Percentiles rank a stretch among this genome's conserved stretches.
Conservation (phyloP, 2,329 filamentous ascomycete genomes). For the Gyromitra esculenta region DNA sequence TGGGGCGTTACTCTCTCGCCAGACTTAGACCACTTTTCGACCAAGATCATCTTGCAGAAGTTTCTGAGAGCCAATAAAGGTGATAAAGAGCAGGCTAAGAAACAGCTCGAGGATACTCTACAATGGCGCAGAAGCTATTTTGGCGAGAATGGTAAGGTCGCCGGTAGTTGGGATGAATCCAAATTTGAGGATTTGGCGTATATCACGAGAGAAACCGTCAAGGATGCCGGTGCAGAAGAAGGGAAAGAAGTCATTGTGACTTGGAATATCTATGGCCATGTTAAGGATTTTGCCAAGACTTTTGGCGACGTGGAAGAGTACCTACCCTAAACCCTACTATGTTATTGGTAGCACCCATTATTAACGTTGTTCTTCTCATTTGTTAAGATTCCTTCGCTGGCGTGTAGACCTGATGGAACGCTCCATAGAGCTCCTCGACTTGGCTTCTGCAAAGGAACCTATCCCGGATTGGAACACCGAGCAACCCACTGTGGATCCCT, state of each 20-base stretch:
- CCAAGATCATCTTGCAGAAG: conserved; percentile 87
- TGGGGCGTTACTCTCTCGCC: conserved; percentile 78
- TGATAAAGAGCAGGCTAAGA: conserved; percentile 76
- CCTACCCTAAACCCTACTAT: conserved; percentile 59
- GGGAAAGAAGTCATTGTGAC: conserved; percentile 75
- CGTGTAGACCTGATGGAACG: conserved; percentile 90
- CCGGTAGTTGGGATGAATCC: conserved; percentile 66
- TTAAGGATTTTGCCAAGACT: conserved; percentile 80
- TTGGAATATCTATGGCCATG: conserved; percentile 92
- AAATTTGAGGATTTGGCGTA: conserved; percentile 85
- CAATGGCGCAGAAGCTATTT: conserved; percentile 82
- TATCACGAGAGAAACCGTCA: conserved; percentile 66
- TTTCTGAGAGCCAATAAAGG: conserved; percentile 90
- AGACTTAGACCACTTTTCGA: conserved; percentile 70
- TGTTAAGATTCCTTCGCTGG: conserved; percentile 82
- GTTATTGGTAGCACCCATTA: not conserved
- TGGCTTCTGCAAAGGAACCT: conserved; percentile 73
- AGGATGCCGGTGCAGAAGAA: conserved; percentile 69
- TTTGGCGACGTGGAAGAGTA: conserved; percentile 86
- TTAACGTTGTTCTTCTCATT: conserved; percentile 6
- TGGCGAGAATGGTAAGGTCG: conserved; percentile 63
- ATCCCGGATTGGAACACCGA: conserved; percentile 74
- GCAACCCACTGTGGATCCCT: conserved; percentile 70
- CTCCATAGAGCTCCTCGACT: conserved; percentile 76
- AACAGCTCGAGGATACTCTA: conserved; percentile 81